These are phyloP conservation scores for Suaeda aralocaspica DNA, from an alignment of 148 eudicot genomes.

Conservation along the genomic window DNA sequence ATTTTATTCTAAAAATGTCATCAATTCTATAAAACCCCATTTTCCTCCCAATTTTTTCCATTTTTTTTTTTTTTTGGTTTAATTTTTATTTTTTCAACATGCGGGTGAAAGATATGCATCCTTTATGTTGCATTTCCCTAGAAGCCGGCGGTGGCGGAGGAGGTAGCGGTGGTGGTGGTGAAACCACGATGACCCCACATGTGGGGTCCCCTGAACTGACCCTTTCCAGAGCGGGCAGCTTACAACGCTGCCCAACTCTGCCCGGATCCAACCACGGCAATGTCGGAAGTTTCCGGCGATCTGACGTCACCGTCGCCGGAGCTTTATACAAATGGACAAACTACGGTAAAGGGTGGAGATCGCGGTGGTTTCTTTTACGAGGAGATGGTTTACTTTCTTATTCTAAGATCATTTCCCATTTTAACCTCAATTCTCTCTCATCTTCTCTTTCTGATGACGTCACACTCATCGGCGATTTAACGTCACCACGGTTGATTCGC, in stretches of 20 bases:
- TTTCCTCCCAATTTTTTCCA: background rate
- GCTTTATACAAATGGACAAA: slow-evolving; percentile 79
- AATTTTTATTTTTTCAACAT: slow-evolving; percentile 27
- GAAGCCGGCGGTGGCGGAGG: slow-evolving; percentile 29
- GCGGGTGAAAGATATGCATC: slow-evolving; percentile 82
- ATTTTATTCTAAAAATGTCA: background rate
- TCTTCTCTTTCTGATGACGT: slow-evolving; percentile 36
- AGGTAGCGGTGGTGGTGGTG: slow-evolving; percentile 20
- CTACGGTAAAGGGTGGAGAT: slow-evolving; percentile 86
- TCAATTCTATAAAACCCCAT: background rate
- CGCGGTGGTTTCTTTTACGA: slow-evolving; percentile 71
- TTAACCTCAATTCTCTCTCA: slow-evolving; percentile 22
- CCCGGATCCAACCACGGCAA: slow-evolving; percentile 35
- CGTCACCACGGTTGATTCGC: slow-evolving; percentile 34
- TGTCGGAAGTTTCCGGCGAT: slow-evolving; percentile 37
- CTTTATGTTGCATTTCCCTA: slow-evolving; percentile 64
- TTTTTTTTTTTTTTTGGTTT: background rate
- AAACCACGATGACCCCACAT: slow-evolving; percentile 13
- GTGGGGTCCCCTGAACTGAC: slow-evolving; percentile 47
- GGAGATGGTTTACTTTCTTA: slow-evolving; percentile 57
- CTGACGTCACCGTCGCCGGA: slow-evolving; percentile 61
- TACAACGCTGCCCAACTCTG: slow-evolving; percentile 17
- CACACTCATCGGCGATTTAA: slow-evolving; percentile 48
- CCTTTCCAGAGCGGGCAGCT: slow-evolving; percentile 30
- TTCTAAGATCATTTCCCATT: slow-evolving; percentile 47